A percentile compares a stretch with the other conserved stretches of the same genome.
These are phyloP conservation scores for Erodium moschatum DNA, from an alignment of 441 rosid genomes.

Conservation along the genomic window DNA sequence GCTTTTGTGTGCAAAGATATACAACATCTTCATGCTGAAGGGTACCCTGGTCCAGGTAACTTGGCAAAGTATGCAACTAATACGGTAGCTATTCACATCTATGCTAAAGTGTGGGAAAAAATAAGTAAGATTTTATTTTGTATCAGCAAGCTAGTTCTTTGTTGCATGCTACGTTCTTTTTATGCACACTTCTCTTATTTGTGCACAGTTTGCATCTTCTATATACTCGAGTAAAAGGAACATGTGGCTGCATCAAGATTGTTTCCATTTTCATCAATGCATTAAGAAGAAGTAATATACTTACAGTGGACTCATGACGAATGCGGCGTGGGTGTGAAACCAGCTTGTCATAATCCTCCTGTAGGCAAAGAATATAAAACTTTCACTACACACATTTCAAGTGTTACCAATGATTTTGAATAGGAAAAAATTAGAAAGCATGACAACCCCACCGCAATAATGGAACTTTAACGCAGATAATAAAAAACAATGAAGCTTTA, in stretches of 20 bases:
- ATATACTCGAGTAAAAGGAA: neutral
- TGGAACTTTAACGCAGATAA: neutral
- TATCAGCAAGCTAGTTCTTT: neutral
- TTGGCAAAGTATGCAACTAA: neutral
- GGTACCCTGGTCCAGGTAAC: neutral
- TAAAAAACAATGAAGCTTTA: neutral
- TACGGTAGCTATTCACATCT: neutral
- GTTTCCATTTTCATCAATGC: too few relatives aligned
- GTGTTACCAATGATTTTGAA: neutral
- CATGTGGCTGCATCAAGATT: too few relatives aligned
- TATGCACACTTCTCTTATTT: neutral
- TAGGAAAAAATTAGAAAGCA: slow-evolving; percentile 4
- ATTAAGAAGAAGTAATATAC: slow-evolving; percentile 23
- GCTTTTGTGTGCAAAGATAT: neutral
- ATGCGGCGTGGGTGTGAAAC: slow-evolving; percentile 46
- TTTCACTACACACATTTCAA: slow-evolving; percentile 13
- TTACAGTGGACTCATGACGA: slow-evolving; percentile 84
- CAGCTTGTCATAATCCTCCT: slow-evolving; percentile 73
- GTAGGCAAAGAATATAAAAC: slow-evolving; percentile 22
- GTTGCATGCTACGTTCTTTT: neutral
- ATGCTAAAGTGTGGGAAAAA: neutral
- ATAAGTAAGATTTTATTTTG: neutral
- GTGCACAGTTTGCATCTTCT: slow-evolving; percentile 7
- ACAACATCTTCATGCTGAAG: neutral
- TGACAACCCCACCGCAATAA: neutral